Base-by-base conservation (phyloP, 805 yeast species). In the Vanderwaltozyma polyspora region DNA sequence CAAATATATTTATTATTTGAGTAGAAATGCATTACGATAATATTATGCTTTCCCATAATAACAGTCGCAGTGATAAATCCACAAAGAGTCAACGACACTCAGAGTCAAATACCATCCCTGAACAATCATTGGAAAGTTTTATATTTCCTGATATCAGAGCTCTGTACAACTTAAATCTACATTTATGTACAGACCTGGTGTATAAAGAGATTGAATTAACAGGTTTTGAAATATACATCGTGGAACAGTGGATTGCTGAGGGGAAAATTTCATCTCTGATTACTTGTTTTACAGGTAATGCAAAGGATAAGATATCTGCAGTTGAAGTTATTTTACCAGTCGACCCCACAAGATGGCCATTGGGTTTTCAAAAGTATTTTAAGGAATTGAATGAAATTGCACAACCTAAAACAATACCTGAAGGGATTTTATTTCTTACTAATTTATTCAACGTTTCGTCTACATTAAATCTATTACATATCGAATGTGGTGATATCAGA, bases 161-260 rank as follows among this genome's bases (percentile, higher is more conserved):
- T 0, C 60, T 74, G 15, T 64, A 66, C 23, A 57, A 63, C 31
- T 59, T 76, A 33, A 61, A 62, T 38, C 48, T 64, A 34, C 67
- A 63, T 28, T 58, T 64, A 38, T 46, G 58, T 11, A 52, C 55
- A 31, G 67, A 62, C 32, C 56, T 63, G 39, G 36, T 37, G 4
- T 72, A 67, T 24, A 72, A 70, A 30, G 67, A 64, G 35, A 57
- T 75, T 4, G 60, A 58, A 8, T 64, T 79, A 17, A 47, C 64
- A 1, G 97, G 98, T 2, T 85, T 80, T 52, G 97, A 91, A 57
- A 71, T 82, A 12, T 91, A 91, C 54, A 66, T 91, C 25, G 94
- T 89, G 9, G 97, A 91, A 55, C 96, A 89, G 56, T 91, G 98
- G 98, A 79, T 82, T 3, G 68, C 79, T 23, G 77, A 76, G 38